Conservation (phyloP, 495 filamentous ascomycete genomes). For the Bathelium albidoporum region DNA sequence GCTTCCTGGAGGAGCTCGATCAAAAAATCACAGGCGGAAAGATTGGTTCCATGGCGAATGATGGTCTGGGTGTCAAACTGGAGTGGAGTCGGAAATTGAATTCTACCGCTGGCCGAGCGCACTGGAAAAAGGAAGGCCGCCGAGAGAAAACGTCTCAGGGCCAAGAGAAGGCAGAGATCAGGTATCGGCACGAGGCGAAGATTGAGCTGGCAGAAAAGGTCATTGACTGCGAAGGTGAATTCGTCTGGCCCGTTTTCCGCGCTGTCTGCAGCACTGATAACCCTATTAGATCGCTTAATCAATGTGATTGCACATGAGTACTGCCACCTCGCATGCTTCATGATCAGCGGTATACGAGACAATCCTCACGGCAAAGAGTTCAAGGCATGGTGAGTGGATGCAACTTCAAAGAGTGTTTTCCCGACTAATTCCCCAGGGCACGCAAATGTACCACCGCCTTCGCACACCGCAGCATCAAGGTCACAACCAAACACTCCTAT, state of each 20-base stretch:
- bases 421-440: conserved; percentile 21
- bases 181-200: conserved; percentile 51
- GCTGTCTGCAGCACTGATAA: neutral
- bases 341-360: conserved; percentile 56
- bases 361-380: conserved; percentile 78
- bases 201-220: conserved; percentile 88
- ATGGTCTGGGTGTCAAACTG: conserved; percentile 68
- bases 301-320: conserved; percentile 91
- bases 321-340: conserved; percentile 84
- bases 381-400: conserved; percentile 50
- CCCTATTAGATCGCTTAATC: conserved; percentile 49
- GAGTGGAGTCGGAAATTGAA: conserved; percentile 77
- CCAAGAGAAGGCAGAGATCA: conserved; percentile 9
- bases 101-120: conserved; percentile 79
- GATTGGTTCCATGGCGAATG: conserved; percentile 46
- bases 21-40: conserved; percentile 49
- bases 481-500: conserved; percentile 82
- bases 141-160: conserved; percentile 25
- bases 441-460: conserved; percentile 38
- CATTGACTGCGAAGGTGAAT: conserved; percentile 45
- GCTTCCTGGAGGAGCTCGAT: conserved; percentile 70
- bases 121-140: conserved; percentile 58
- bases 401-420: neutral
- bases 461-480: conserved; percentile 46
- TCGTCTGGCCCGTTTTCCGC: neutral